Evolutionary conservation across 2,329 filamentous ascomycete genomes (phyloP).

Genomic region (Fusarium irregulare): DNA sequence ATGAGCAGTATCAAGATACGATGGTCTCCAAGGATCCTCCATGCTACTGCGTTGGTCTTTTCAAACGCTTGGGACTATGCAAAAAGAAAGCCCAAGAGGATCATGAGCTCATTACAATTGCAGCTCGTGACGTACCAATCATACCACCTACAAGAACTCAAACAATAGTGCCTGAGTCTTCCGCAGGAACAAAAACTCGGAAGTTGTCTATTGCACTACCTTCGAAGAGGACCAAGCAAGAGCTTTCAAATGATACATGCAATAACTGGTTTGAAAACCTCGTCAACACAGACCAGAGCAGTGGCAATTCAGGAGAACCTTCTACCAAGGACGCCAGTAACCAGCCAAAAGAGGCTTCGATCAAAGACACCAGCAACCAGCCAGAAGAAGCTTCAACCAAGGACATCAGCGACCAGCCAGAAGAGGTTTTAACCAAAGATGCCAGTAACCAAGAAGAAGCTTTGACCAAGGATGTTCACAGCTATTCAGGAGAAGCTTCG

Average conservation of each 20-base stretch:
- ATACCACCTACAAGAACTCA: background rate
- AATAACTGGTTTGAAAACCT: background rate
- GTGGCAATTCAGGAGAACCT: background rate
- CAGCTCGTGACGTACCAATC: no score
- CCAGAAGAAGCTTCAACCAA: no score
- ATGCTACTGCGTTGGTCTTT: background rate
- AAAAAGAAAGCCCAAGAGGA: background rate
- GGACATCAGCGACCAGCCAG: background rate
- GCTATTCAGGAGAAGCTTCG: no score
- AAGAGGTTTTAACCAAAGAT: no score
- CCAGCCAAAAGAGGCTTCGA: no score
- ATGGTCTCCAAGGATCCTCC: background rate
- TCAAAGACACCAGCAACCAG: no score
- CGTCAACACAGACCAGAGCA: background rate
- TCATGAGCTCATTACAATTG: no score
- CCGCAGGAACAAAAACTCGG: background rate
- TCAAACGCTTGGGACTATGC: background rate
- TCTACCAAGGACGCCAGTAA: no score
- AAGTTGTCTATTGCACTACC: background rate
- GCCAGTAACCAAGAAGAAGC: no score
- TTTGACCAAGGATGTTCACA: no score
- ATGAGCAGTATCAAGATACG: background rate
- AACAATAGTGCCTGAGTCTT: background rate
- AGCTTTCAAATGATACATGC: background rate
- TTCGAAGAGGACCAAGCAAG: background rate